A percentile compares a stretch with the other conserved stretches of the same genome.
Conservation (phyloP, 345 rosid species). For the Euphorbia peplus region DNA sequence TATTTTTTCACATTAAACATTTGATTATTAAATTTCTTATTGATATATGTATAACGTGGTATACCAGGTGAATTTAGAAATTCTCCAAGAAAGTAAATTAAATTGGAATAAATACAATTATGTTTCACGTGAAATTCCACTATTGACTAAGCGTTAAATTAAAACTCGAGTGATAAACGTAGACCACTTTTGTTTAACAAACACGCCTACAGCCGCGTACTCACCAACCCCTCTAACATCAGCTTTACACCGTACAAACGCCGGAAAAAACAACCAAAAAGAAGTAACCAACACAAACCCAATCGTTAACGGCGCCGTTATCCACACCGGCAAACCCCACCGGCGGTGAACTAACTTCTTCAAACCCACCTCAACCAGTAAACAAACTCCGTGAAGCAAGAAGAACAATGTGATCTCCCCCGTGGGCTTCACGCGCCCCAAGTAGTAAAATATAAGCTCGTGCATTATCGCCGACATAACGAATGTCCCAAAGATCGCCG, state of each 20-base stretch:
- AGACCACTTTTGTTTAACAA: too few species aligned
- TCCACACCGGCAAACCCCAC: conserved; percentile 20
- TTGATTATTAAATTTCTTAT: too few species aligned
- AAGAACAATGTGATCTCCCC: conserved; percentile 34
- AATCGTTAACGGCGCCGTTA: conserved; percentile 13
- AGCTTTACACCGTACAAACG: background rate
- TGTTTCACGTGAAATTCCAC: too few species aligned
- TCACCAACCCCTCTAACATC: conserved; percentile 20
- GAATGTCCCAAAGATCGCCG: conserved; percentile 29
- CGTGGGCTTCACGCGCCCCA: conserved; percentile 23
- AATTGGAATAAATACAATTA: too few species aligned
- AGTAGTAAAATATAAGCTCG: too few species aligned
- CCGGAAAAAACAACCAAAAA: conserved; percentile 30
- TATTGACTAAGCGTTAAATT: too few species aligned
- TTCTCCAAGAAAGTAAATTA: too few species aligned
- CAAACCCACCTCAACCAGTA: conserved; percentile 20
- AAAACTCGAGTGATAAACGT: too few species aligned
- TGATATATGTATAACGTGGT: too few species aligned
- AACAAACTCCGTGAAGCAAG: conserved; percentile 28
- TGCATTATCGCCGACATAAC: conserved; percentile 20
- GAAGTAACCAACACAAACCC: conserved; percentile 24
- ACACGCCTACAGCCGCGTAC: background rate
- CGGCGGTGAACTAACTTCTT: conserved; percentile 8
- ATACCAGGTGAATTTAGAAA: too few species aligned
- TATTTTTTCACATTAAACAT: too few species aligned